Percentiles rank a stretch among this genome's conserved stretches.
These are phyloP conservation scores for Flaveria trinervia DNA, from an alignment of 129 eudicot species.

Conservation along the genomic window DNA sequence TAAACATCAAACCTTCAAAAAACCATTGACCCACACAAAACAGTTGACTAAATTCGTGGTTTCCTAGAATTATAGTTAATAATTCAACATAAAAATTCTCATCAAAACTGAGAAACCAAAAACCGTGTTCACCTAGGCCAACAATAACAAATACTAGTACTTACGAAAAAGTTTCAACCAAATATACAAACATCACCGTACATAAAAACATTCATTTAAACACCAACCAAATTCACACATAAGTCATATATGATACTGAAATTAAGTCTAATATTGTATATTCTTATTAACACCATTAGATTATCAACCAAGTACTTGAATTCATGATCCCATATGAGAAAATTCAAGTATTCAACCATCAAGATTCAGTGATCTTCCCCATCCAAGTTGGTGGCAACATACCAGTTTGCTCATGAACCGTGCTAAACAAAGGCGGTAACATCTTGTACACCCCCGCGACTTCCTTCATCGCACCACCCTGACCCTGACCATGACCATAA, in stretches of 20 bases:
- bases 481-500: not conserved
- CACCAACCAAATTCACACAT: not conserved
- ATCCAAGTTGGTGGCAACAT: slow-evolving; percentile 67
- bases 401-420: slow-evolving; percentile 64
- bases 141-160: too few relatives aligned
- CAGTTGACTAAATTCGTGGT: too few relatives aligned
- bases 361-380: slow-evolving; percentile 40
- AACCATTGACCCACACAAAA: too few relatives aligned
- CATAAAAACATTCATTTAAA: not conserved
- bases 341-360: not conserved
- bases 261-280: not conserved
- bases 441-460: slow-evolving; percentile 53
- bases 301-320: not conserved
- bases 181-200: not conserved
- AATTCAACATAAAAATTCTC: too few relatives aligned
- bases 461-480: slow-evolving; percentile 48
- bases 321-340: not conserved
- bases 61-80: too few relatives aligned
- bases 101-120: too few relatives aligned
- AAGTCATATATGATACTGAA: not conserved
- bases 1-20: too few relatives aligned
- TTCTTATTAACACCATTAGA: not conserved
- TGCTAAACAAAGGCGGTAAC: slow-evolving; percentile 63
- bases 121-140: too few relatives aligned
- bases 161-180: not conserved